These are phyloP conservation scores for Brassica carinata DNA, from an alignment of 345 rosid species.

Conservation along the genomic window DNA sequence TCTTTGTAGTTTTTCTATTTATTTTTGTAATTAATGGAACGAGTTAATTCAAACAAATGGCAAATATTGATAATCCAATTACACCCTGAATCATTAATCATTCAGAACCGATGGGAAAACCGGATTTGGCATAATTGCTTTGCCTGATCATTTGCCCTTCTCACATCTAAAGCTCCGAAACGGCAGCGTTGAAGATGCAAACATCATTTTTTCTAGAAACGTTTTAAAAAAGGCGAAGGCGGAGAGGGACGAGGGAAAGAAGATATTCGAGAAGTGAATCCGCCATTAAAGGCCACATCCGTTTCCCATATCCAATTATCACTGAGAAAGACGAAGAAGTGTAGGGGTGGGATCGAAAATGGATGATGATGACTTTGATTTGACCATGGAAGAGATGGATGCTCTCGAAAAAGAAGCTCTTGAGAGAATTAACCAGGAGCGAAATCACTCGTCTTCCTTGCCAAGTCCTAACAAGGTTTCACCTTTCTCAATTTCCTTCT, in stretches of 20 bases:
- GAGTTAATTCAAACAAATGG: too few species aligned
- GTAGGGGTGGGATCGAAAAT: slow-evolving; percentile 40
- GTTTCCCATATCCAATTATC: neutral
- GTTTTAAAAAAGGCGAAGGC: slow-evolving; percentile 30
- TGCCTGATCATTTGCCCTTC: neutral
- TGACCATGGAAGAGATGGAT: slow-evolving; percentile 74
- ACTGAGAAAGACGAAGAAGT: slow-evolving; percentile 36
- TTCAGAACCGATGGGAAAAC: neutral
- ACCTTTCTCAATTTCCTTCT: slow-evolving; percentile 27
- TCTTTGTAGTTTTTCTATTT: too few species aligned
- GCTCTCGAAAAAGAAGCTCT: slow-evolving; percentile 76
- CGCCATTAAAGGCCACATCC: slow-evolving; percentile 25
- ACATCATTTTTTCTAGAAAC: neutral
- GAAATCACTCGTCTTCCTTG: slow-evolving; percentile 33
- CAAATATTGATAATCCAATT: too few species aligned
- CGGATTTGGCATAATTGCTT: neutral
- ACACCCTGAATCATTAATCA: too few species aligned
- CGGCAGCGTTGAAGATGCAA: slow-evolving; percentile 10
- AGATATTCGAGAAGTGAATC: slow-evolving; percentile 31
- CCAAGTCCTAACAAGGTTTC: slow-evolving; percentile 28
- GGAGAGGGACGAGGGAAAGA: slow-evolving; percentile 31
- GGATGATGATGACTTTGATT: slow-evolving; percentile 69
- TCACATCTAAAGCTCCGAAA: neutral
- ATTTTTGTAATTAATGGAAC: too few species aligned
- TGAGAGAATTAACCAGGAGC: slow-evolving; percentile 55